Evolutionary conservation across 495 filamentous ascomycete species (phyloP).

Genomic region (Neurospora cerealis): DNA sequence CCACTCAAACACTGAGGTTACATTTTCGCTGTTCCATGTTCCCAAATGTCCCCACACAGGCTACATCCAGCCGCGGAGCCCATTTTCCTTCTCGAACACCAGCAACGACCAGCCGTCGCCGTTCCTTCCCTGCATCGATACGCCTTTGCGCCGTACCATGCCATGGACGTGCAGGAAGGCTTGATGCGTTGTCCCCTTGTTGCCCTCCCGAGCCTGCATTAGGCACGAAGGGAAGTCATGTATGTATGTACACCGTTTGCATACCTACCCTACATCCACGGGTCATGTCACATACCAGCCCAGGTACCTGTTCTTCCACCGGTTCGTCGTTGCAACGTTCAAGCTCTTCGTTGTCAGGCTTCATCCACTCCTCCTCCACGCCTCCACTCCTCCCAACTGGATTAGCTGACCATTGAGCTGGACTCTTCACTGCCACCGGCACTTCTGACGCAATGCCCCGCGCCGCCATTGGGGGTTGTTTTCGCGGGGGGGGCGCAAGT

Average conservation of each 20-base stretch:
- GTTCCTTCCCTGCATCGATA: conserved; percentile 8
- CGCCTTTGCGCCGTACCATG: not conserved
- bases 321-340: not conserved
- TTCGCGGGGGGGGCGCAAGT: not conserved
- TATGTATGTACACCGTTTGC: not conserved
- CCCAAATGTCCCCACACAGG: conserved; percentile 8
- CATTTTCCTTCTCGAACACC: conserved; percentile 17
- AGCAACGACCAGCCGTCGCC: conserved; percentile 8
- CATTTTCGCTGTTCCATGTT: conserved; percentile 14
- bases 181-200: conserved; percentile 25
- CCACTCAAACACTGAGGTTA: conserved; percentile 20
- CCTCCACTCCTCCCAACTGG: not conserved
- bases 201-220: conserved; percentile 17
- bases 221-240: not conserved
- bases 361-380: not conserved
- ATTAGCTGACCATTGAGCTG: not conserved
- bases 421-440: not conserved
- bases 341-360: not conserved
- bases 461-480: conserved; percentile 5
- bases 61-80: conserved; percentile 4
- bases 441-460: conserved; percentile 13
- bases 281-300: not conserved
- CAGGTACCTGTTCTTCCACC: not conserved
- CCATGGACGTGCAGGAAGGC: conserved; percentile 17
- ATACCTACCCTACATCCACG: not conserved